These are phyloP conservation scores for Eucalyptus decipiens DNA, from an alignment of 345 rosid species.

Conservation along the genomic window DNA sequence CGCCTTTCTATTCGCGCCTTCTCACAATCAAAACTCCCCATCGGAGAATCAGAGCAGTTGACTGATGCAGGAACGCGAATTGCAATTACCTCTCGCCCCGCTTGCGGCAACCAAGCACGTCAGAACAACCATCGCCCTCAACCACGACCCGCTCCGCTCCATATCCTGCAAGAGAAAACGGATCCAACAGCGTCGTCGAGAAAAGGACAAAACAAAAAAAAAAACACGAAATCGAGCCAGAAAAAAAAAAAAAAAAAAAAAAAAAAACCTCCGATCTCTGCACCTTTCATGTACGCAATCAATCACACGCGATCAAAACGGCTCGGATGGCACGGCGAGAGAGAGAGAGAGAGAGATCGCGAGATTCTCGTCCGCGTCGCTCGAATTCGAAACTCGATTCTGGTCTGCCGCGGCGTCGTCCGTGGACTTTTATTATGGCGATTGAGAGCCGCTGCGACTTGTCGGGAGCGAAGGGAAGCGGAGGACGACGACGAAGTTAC, in stretches of 20 bases:
- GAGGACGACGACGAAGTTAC: not conserved
- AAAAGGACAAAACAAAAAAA: too few relatives aligned
- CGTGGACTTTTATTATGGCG: not conserved
- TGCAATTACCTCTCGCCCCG: not conserved
- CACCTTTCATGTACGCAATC: not conserved
- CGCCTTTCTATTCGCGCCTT: too few relatives aligned
- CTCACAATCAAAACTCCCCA: too few relatives aligned
- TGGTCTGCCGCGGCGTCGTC: not conserved
- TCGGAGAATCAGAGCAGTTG: too few relatives aligned
- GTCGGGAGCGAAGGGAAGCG: not conserved
- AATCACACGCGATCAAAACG: not conserved
- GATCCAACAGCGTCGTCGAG: not conserved
- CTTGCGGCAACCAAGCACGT: not conserved
- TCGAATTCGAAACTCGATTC: not conserved
- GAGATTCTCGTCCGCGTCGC: not conserved
- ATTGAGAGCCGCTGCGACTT: not conserved
- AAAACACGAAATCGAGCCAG: too few relatives aligned
- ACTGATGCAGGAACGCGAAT: not conserved
- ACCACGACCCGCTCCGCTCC: not conserved
- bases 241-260: too few relatives aligned
- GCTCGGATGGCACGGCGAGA: not conserved
- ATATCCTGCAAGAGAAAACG: not conserved
- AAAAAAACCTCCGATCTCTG: not conserved
- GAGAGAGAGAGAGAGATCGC: not conserved
- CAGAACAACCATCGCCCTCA: not conserved